A percentile compares a stretch with the other conserved stretches of the same genome.
These are phyloP conservation scores for Pleurotus citrinopileatus DNA, from an alignment of 768 basidiomycete species.

Conservation along the genomic window DNA sequence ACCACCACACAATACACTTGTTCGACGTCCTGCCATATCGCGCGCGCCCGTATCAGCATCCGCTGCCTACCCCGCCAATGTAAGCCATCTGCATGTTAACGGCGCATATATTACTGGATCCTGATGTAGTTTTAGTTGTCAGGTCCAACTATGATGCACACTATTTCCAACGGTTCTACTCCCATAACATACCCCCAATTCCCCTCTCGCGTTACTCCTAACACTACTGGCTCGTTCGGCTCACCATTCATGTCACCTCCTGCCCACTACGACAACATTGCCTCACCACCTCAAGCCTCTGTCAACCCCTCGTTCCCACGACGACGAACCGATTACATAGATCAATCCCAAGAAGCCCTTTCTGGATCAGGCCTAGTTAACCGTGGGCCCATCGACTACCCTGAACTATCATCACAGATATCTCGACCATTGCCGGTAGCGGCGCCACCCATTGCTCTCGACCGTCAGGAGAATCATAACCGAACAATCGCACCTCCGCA, in stretches of 20 bases:
- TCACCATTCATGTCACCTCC: conserved; percentile 40
- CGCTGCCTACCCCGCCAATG: conserved; percentile 20
- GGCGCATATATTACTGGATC: conserved; percentile 16
- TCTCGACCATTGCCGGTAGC: conserved; percentile 79
- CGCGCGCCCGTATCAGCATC: conserved; percentile 13
- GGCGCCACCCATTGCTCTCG: conserved; percentile 57
- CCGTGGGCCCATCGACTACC: conserved; percentile 74
- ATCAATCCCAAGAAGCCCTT: conserved; percentile 69
- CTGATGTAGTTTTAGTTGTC: conserved; percentile 16
- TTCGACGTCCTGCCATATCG: conserved; percentile 16
- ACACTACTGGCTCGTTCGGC: conserved; percentile 21
- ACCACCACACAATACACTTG: conserved; percentile 7
- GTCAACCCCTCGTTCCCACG: conserved; percentile 77
- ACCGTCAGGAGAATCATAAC: conserved; percentile 75
- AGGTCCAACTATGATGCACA: conserved; percentile 19
- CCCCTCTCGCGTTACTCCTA: conserved; percentile 33
- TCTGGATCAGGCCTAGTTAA: conserved; percentile 35
- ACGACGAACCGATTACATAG: conserved; percentile 76
- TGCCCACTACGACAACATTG: conserved; percentile 39
- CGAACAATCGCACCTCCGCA: conserved; percentile 37
- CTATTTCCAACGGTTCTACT: conserved; percentile 37
- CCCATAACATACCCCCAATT: conserved; percentile 57
- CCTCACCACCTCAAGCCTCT: conserved; percentile 82
- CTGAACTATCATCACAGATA: conserved; percentile 61
- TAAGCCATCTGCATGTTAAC: conserved; percentile 29